A percentile compares a stretch with the other conserved stretches of the same genome.
Conservation (phyloP, 1,284 basidiomycete genomes). For the Violaceomyces palustris region DNA sequence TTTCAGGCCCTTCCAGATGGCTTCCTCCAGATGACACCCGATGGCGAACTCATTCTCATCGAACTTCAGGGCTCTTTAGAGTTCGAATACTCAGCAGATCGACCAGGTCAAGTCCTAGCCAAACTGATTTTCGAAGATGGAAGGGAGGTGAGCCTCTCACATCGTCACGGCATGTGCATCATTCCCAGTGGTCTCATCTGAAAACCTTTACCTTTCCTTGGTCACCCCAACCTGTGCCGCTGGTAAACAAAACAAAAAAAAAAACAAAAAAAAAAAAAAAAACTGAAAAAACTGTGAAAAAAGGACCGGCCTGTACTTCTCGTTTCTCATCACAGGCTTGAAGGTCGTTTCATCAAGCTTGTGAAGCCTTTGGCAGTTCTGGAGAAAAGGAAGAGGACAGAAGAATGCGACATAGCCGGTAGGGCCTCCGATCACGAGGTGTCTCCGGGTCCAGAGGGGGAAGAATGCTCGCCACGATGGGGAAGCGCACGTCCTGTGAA, state of each 20-base stretch:
- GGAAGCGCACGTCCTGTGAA: no score
- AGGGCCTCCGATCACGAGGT: no score
- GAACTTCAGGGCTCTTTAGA: conserved; percentile 50
- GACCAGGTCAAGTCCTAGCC: conserved; percentile 29
- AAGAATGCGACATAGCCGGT: no score
- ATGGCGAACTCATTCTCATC: conserved; percentile 45
- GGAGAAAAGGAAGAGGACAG: no score
- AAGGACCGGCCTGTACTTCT: conserved; percentile 72
- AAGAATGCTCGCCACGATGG: no score
- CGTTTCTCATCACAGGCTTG: conserved; percentile 81
- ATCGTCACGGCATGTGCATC: neutral
- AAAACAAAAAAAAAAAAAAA: no score
- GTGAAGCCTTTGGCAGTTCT: conserved; percentile 39
- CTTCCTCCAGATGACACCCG: no score
- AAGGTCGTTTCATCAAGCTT: conserved; percentile 73
- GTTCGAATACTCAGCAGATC: conserved; percentile 23
- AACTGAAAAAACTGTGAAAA: neutral
- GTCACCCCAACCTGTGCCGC: no score
- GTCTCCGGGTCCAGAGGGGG: no score
- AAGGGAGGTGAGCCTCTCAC: conserved; percentile 8
- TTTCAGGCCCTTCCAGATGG: no score
- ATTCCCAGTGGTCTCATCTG: neutral
- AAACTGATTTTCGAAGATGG: conserved; percentile 35
- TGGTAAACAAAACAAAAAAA: no score
- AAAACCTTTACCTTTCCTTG: no score